Base-by-base conservation (phyloP, 2,329 filamentous ascomycete genomes). In the Botryosphaeria dothidea region DNA sequence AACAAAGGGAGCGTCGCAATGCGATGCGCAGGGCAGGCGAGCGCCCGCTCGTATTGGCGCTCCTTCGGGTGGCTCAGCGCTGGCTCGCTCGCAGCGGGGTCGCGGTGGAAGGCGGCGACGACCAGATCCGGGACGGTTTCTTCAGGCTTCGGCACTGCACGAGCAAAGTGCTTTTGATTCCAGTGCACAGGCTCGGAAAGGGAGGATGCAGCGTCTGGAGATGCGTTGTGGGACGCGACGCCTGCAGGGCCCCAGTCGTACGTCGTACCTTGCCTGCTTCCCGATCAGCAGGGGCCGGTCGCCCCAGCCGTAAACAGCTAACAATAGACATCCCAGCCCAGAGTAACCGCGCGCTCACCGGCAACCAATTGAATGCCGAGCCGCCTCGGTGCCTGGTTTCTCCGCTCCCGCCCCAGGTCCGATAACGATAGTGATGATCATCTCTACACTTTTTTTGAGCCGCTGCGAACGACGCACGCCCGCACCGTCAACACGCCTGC, bases 231-330 rank as follows among this genome's bases (percentile, higher is more conserved):
- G 56, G 56, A 60, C 56, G 21, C 19, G 36, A 27, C 19, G 52
- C 23, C 56, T 60, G 56, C 56, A 60, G 56, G 56, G 56, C 56
- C 38, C 41, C 56, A 23, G 54, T n/a, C n/a, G n/a, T 25, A 13
- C n/a, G 49, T 46, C 38, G 25, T 46, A 29, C 56, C 56, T 60
- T 60, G 36, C 23, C 23, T 57, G 27, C 23, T 21, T 8, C 13
- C 25, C 56, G 56, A 60, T 60, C 56, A 60, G 56, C 56, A 60
- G 56, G 56, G 56, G n/a, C 23, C 36, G 36, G 7, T 11, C 43
- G 19, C 43, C 19, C 46, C 23, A 8, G 25, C 19, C 17, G 31
- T 38, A 56, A 38, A 54, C 51, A 54, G 43, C 43, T 17, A 23
- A 46, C 9, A 52, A 36, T 52, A 52, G 49, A 23, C 49, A 34